phyloP scores from a whole-genome alignment of 768 basidiomycete genomes.

The Tylopilus cervinicoccineus region DNA sequence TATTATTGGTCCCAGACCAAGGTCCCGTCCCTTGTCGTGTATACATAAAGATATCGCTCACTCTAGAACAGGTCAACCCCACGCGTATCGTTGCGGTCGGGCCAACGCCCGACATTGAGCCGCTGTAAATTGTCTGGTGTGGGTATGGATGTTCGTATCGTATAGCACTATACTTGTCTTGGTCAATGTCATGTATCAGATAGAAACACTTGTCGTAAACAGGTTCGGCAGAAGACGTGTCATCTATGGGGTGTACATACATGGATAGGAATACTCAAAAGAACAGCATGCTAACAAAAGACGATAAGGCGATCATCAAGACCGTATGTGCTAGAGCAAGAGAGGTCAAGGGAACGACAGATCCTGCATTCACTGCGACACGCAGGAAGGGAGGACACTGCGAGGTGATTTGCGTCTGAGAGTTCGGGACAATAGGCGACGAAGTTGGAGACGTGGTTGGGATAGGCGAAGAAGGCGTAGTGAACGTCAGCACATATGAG shows the following conservation, averaged over 20 bases:
- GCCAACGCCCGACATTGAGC: constrained; percentile 64
- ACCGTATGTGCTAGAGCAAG: constrained; percentile 19
- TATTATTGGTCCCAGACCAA: constrained; percentile 37
- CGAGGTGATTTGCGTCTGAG: constrained; percentile 20
- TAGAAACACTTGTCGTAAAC: not conserved
- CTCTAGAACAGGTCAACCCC: constrained; percentile 63
- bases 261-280: constrained; percentile 14
- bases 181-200: not conserved
- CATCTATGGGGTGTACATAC: not conserved
- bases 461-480: not conserved
- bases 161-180: constrained; percentile 8
- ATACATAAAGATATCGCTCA: not conserved
- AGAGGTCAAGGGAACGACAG: constrained; percentile 5
- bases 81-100: constrained; percentile 73
- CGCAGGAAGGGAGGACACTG: constrained; percentile 19
- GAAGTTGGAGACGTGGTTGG: not conserved
- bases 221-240: not conserved
- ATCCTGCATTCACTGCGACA: constrained; percentile 5
- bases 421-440: constrained; percentile 3
- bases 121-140: constrained; percentile 36
- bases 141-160: not conserved
- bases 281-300: constrained; percentile 23
- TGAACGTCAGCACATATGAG: not conserved
- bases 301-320: constrained; percentile 25
- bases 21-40: constrained; percentile 8